Percentiles rank a stretch among this genome's conserved stretches.
Conservation (phyloP, 1,284 basidiomycete genomes). For the Pascua sp. region DNA sequence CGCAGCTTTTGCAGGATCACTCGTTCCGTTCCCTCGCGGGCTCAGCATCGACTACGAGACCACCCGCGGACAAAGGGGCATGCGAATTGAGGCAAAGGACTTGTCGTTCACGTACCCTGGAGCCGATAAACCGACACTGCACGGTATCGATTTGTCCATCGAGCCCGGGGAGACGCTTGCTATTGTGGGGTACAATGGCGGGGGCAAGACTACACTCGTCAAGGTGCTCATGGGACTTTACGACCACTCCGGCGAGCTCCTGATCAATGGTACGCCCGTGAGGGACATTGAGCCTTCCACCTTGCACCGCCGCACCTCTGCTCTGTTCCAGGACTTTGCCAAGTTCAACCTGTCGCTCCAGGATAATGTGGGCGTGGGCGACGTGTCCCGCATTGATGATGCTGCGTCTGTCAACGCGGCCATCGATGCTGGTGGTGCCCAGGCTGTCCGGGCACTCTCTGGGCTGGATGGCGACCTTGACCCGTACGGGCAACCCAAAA, state of each 20-base stretch:
- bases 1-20: slow-evolving; percentile 4
- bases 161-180: slow-evolving; percentile 71
- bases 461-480: slow-evolving; percentile 16
- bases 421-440: slow-evolving; percentile 65
- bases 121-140: slow-evolving; percentile 60
- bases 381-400: slow-evolving; percentile 49
- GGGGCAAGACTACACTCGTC: slow-evolving; percentile 44
- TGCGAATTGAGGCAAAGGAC: slow-evolving; percentile 66
- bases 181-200: slow-evolving; percentile 28
- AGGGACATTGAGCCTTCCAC: slow-evolving; percentile 61
- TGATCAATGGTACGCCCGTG: slow-evolving; percentile 65
- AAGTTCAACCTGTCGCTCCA: slow-evolving; percentile 68
- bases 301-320: slow-evolving; percentile 66
- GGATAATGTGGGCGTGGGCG: slow-evolving; percentile 76
- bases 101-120: slow-evolving; percentile 76
- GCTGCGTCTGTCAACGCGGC: slow-evolving; percentile 59
- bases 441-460: slow-evolving; percentile 31
- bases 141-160: slow-evolving; percentile 62
- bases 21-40: not conserved
- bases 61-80: slow-evolving; percentile 44
- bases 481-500: slow-evolving; percentile 9
- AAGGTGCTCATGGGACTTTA: slow-evolving; percentile 71
- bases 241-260: slow-evolving; percentile 57
- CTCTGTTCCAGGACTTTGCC: slow-evolving; percentile 76
- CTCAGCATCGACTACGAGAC: slow-evolving; percentile 27